Evolutionary conservation across 116 monocot species (phyloP), one percentile per base, ranked within the genome.

Genomic region (Trichopus zeylanicus): DNA sequence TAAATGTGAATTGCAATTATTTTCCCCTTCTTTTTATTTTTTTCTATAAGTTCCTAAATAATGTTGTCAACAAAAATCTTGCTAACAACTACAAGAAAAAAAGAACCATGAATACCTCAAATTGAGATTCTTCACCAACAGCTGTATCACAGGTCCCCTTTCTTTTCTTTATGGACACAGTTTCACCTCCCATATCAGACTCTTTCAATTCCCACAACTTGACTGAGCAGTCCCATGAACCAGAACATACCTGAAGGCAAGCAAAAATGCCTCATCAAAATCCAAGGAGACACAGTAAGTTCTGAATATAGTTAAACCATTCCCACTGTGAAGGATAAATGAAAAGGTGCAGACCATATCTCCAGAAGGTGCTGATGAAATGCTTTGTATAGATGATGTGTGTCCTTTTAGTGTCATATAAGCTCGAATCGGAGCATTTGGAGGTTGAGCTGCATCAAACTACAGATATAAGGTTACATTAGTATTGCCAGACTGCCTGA

Each of bases 191-290:
- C 38, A 26, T 65, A 62, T 82, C 80, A 37, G 56, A 64, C n/a
- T 74, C 73, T 7, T 77, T 79, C 13, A 74, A 70, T 31, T 73
- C 67, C 97, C 97, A 97, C 66, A 97, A 69, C 69, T 97, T 91
- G 31, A 91, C 73, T 46, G 89, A 79, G 78, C 77, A 65, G 26
- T 97, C 97, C 91, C 91, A 97, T 9, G 97, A 97, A 26, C 91
- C 97, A 35, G 97, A 97, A 79, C 97, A 91, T 55, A 97, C 33
- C 93, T 93, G 73, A 39, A 71, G 42, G 22, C 19, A 35, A 25
- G 29, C 32, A 65, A 53, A 78, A 24, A 58, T 25, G 25, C n/a
- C 29, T 32, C 23, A 48, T 56, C 20, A 67, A 13, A 55, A 24
- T 52, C 19, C 18, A 26, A 2, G 5, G 19, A 51, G 15, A 21